Base-by-base conservation (phyloP, 2,329 filamentous ascomycete species). In the Cladosporium sp. region DNA sequence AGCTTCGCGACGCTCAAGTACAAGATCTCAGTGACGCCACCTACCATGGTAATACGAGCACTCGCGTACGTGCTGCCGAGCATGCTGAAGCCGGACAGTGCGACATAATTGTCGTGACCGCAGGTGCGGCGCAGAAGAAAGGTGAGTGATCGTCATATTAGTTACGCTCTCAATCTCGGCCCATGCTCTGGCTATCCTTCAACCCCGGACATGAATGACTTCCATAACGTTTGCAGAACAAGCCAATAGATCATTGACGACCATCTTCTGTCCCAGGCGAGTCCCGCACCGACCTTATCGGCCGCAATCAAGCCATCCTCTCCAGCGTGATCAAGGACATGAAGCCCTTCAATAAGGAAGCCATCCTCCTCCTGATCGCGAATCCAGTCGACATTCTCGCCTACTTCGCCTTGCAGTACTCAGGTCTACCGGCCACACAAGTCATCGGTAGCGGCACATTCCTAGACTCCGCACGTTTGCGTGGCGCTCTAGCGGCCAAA, bases 371-470 rank as follows among this genome's bases (percentile, higher is more conserved):
- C 0, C 74, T 86, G 1, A 83, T 86, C 3, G 80, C 85, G 2
- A 86, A 86, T 71, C 85, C 85, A 0, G 84, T 86, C 24, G 85
- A 87, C 70, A 76, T 86, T 32, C 75, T 86, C 38, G 85, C 85
- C 1, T 80, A 81, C 55, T 79, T 86, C 60, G 82, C 81, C 4
- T 79, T 80, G 36, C 76, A 81, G 55, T 72, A 83, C 18, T 82
- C 82, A 0, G 80, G 82, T 1, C 76, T 86, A 1, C 84, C 84
- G 0, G 71, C 77, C 44, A 73, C 70, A 11, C 84, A 85, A 67
- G 83, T 86, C 14, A 70, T 86, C 28, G 85, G 85, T 0, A 82
- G 81, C 3, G 85, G 84, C 12, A 86, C 85, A 0, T 83, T 81
- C 69, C 77, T 86, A 3, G 85, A 86, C 68, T 84, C 83, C 0